phyloP scores from a whole-genome alignment of 257 asterid species.

The Plantago elongata region DNA sequence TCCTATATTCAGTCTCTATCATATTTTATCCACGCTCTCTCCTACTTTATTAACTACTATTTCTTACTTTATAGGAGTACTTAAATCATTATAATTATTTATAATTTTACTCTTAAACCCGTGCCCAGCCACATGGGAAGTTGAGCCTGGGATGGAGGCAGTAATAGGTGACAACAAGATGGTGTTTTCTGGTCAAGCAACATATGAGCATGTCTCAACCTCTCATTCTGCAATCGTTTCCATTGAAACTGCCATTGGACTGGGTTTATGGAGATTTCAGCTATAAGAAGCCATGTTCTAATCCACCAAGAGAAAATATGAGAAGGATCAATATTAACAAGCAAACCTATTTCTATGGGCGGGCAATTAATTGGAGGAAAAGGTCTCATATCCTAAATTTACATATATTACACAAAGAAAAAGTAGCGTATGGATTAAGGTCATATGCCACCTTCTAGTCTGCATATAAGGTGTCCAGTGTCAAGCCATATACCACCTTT shows the following conservation, averaged over 20 bases:
- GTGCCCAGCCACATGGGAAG: no score
- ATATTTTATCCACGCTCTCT: no score
- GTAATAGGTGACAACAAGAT: not conserved
- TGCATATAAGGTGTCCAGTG: no score
- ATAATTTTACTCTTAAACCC: no score
- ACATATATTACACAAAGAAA: not conserved
- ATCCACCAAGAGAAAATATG: not conserved
- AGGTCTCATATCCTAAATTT: not conserved
- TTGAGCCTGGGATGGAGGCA: not conserved
- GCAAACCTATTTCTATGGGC: not conserved
- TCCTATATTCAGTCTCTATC: no score
- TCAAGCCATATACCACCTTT: no score
- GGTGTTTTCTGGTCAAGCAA: constrained; percentile 3
- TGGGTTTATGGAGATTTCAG: not conserved
- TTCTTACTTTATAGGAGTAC: no score
- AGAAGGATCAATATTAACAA: not conserved
- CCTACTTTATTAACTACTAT: no score
- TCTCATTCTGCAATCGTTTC: constrained; percentile 6
- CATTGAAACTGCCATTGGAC: not conserved
- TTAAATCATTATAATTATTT: no score
- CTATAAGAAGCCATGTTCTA: constrained; percentile 7
- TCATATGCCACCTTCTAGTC: not conserved
- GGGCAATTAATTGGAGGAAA: not conserved
- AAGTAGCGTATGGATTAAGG: no score
- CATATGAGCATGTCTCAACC: constrained; percentile 6